Evolutionary conservation across 2,329 filamentous ascomycete genomes (phyloP), one percentile per base, ranked within the genome.

Genomic region (Tympanopsis confertula): DNA sequence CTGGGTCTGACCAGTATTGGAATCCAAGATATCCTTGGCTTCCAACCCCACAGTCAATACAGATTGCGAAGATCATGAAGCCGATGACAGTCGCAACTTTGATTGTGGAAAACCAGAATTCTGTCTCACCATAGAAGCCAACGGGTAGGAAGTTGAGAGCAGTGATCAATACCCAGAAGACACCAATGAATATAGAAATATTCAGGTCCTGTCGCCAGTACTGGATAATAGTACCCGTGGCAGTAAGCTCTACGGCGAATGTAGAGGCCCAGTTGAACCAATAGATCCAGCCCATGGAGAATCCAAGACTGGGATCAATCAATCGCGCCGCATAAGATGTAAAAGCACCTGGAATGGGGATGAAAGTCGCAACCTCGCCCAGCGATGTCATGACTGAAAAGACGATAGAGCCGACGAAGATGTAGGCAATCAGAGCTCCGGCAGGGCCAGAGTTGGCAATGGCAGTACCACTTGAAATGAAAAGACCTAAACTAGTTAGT

Each of bases 381-480:
- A 33, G 15, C 7, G 30, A 33, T 7, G 30, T 17, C 30, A 33
- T 33, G 15, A 33, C 77, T 4, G 78, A 78, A 63, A 73, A 89
- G 36, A 89, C 73, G 41, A 88, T 71, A 13, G 73, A 66, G 37
- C 82, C 84, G 50, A 87, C 69, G 44, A 82, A 80, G 41, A 73
- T 51, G 51, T 82, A 86, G 35, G 76, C 78, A 45, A 86, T 69
- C 35, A 86, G 64, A 26, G 76, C 70, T 20, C 77, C 74, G 2
- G 71, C 74, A 5, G 82, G 81, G 0, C 82, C 81, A 7, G 76
- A 68, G 36, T 67, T 72, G 40, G 72, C 63, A 38, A 86, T 63
- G 13, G 77, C 75, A 29, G 60, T 61, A 35, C 81, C 80, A 36
- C 71, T 76, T 37, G 80, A 78, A 20, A 86, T 68, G 56, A 86